Evolutionary conservation across 2,329 filamentous ascomycete species (phyloP).

Genomic region (Monilinia polystroma): DNA sequence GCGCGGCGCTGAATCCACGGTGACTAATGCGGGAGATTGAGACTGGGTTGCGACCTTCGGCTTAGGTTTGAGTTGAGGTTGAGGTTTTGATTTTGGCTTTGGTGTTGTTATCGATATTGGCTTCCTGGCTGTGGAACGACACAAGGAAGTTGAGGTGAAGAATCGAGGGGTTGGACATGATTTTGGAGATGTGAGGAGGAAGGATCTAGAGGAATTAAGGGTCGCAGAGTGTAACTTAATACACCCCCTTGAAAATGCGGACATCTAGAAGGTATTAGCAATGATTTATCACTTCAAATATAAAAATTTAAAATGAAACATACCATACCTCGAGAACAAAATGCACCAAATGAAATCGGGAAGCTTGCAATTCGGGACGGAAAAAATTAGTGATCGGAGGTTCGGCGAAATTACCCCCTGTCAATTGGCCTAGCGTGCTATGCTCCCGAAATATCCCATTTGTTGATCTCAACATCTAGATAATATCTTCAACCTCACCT

Average conservation of each 20-base stretch:
- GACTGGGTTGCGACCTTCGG: neutral
- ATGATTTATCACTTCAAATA: neutral
- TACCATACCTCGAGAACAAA: constrained; percentile 26
- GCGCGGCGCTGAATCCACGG: neutral
- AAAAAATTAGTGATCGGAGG: constrained; percentile 28
- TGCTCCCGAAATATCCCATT: constrained; percentile 28
- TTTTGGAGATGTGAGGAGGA: constrained; percentile 25
- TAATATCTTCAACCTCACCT: constrained; percentile 27
- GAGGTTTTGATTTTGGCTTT: constrained; percentile 21
- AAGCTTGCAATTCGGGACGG: constrained; percentile 14
- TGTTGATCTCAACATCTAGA: constrained; percentile 27
- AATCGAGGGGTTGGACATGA: constrained; percentile 27
- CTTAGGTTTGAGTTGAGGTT: constrained; percentile 19
- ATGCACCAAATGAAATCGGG: neutral
- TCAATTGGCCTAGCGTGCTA: constrained; percentile 20
- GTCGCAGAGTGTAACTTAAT: constrained; percentile 31
- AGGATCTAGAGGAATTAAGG: constrained; percentile 23
- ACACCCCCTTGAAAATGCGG: constrained; percentile 42
- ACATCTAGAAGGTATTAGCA: constrained; percentile 38
- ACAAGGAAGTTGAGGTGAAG: constrained; percentile 30
- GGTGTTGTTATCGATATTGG: constrained; percentile 3
- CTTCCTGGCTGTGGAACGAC: constrained; percentile 30
- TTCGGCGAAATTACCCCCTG: constrained; percentile 28
- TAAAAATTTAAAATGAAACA: constrained; percentile 3
- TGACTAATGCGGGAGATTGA: constrained; percentile 7